Evolutionary conservation across 2,329 filamentous ascomycete genomes (phyloP).

Genomic region (Rutstroemia sp.): DNA sequence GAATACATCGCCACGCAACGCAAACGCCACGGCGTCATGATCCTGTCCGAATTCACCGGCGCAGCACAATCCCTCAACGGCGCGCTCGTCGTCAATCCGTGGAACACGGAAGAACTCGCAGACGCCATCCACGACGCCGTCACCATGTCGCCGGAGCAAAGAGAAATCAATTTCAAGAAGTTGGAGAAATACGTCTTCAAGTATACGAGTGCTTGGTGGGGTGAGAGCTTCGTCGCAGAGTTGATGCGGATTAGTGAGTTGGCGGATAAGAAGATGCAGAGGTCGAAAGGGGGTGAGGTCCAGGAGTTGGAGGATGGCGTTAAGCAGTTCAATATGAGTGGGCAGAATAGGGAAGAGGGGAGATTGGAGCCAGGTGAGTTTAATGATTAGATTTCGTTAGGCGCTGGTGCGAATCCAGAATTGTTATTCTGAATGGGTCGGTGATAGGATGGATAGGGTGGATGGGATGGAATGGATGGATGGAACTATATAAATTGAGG

Average conservation of each 20-base stretch:
- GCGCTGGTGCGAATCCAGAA: not conserved
- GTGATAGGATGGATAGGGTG: too few species aligned
- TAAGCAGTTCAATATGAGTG: slow-evolving; percentile 12
- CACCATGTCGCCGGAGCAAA: slow-evolving; percentile 87
- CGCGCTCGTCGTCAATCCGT: slow-evolving; percentile 91
- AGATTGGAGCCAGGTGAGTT: slow-evolving; percentile 10
- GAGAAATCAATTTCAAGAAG: slow-evolving; percentile 81
- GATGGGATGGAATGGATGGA: not conserved
- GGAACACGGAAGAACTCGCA: slow-evolving; percentile 95
- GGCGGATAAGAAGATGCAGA: slow-evolving; percentile 27
- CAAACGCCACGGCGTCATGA: slow-evolving; percentile 85
- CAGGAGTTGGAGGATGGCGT: slow-evolving; percentile 16
- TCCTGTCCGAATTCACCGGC: slow-evolving; percentile 93
- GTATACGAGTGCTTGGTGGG: slow-evolving; percentile 97
- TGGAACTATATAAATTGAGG: not conserved
- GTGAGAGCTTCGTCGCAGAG: slow-evolving; percentile 83
- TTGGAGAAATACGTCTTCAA: slow-evolving; percentile 93
- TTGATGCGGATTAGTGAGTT: slow-evolving; percentile 38
- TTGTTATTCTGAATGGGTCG: too few species aligned
- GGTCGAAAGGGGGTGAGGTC: slow-evolving; percentile 2
- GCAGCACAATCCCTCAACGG: slow-evolving; percentile 92
- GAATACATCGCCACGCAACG: slow-evolving; percentile 95
- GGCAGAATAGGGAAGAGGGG: slow-evolving; percentile 7
- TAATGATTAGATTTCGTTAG: slow-evolving; percentile 2
- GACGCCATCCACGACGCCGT: slow-evolving; percentile 94